phyloP scores from a whole-genome alignment of 345 rosid genomes.

The sweet orange (Citrus sinensis) region DVS_A1.0 CM039164.1:26282501-26283000 shows the following conservation, averaged over 20 bases:
- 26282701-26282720: neutral
- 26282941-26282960: slow-evolving; percentile 1
- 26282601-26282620: slow-evolving; percentile 56
- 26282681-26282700: neutral
- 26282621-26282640: slow-evolving; percentile 1
- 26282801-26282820: neutral
- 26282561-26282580: slow-evolving; percentile 94
- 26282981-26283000: slow-evolving; percentile 85
- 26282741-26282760: neutral
- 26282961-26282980: slow-evolving; percentile 45
- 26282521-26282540: slow-evolving; percentile 39
- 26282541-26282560: slow-evolving; percentile 98
- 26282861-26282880: neutral
- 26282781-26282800: neutral
- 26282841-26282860: neutral
- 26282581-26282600: slow-evolving; percentile 68
- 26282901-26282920: neutral
- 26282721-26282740: neutral
- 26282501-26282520: neutral
- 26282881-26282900: neutral
- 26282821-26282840: neutral
- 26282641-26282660: neutral
- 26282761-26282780: neutral
- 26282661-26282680: neutral
- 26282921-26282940: neutral